Base-by-base conservation (phyloP, 352 stramenopile species). In the Pythium phragmitis region DNA sequence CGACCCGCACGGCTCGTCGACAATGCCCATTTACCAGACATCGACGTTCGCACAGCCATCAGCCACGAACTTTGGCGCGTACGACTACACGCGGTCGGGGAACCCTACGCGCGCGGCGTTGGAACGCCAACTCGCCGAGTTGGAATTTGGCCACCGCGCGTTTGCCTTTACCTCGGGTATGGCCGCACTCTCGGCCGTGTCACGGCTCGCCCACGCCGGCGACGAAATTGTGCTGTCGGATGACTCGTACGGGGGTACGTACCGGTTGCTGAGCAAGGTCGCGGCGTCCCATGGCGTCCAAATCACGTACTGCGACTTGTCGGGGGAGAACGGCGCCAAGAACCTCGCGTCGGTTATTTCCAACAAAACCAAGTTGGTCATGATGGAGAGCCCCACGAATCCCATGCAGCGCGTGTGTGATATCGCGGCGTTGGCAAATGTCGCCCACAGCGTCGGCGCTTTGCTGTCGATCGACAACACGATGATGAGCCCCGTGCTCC, bases 311-410 rank as follows among this genome's bases (percentile, higher is more conserved):
- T 84, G 94, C 33, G 89, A 97, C 53, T 68, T 97, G 37, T 94
- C 87, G 21, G 83, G 88, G 28, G 63, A 68, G 7, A 56, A 83
- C 34, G 85, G 84, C 9, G 63, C 79, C 2, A 91, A 91, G 67
- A 86, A 89, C 57, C 66, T 95, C 19, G 57, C 72, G 21, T 65
- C 70, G 9, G 80, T 73, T 34, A 63, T 93, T 28, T 77, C 77
- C 28, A 58, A 74, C 56, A 89, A 88, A 62, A 98, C 92, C 8
- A 97, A 95, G 61, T 70, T 99, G 49, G 85, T 99, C 47, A 98
- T 97, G 95, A 94, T 98, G 64, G 97, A 99, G 77, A 97, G 90
- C 26, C 96, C 97, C 6, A 98, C 96, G 2, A 99, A 99, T 74
- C 97, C 96, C 11, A 98, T 96, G 77, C 86, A 98, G 64, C 90